Evolutionary conservation across 2,329 filamentous ascomycete species (phyloP), one percentile per base, ranked within the genome.

Genomic region (Exophiala dermatitidis): DNA sequence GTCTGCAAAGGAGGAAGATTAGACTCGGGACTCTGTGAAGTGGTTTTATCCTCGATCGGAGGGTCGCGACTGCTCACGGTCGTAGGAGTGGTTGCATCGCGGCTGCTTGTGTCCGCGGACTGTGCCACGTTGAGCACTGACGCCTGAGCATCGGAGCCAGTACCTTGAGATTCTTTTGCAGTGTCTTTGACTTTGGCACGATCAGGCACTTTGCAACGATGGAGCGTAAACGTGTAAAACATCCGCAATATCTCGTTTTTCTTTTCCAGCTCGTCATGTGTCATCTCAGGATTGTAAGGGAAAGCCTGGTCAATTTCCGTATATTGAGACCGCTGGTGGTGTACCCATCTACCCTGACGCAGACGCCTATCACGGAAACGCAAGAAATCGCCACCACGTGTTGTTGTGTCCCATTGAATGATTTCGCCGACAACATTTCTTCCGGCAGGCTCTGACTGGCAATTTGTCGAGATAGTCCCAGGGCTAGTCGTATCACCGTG

Each of bases 211-310:
- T 38, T 32, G 19, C 4, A 33, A 4, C 31, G 43, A 36, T 26
- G 38, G n/a, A 52, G 12, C 19, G 26, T 40, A 19, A 36, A 9
- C 34, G 28, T 43, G 49, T 60, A 57, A 44, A 48, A 52, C 19
- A 26, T 46, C 26, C 53, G 50, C 31, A 61, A 45, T 29, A 47
- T 29, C 32, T 50, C 19, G 32, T 61, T 61, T 37, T 49, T 52
- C 8, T 10, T 34, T 10, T 48, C 55, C 6, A 58, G 49, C 42
- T 61, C 52, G 31, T 19, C 41, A 38, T 33, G 44, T 32, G 54
- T 56, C 57, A 60, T 60, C 9, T 45, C 12, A 7, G 52, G 48
- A n/a, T 53, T 49, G 52, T 58, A 61, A 30, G 57, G 59, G 40
- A 61, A 61, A 28, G 31, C 42, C 12, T 44, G 36, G 47, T 49